Percentiles rank a stretch among this genome's conserved stretches.
phyloP scores from a whole-genome alignment of 148 eudicot genomes.

The Agrostemma githago region DNA sequence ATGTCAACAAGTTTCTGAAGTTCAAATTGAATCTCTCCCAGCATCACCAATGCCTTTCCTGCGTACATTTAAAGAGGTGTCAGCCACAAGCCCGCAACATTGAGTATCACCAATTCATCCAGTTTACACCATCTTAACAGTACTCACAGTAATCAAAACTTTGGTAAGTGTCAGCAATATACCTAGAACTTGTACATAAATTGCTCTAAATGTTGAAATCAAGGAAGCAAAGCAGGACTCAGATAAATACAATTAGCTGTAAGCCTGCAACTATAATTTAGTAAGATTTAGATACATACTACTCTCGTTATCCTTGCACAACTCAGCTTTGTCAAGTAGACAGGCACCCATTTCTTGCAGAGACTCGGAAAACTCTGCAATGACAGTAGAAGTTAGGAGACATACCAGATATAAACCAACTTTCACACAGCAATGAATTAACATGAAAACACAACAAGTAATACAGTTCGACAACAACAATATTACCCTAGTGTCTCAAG shows the following conservation, averaged over 20 bases:
- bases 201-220: not conserved
- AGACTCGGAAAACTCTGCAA: constrained; percentile 94
- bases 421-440: no score
- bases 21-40: constrained; percentile 74
- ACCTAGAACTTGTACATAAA: not conserved
- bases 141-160: not conserved
- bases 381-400: constrained; percentile 20
- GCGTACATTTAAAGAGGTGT: constrained; percentile 27
- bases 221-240: constrained; percentile 4
- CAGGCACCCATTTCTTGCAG: constrained; percentile 79
- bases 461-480: no score
- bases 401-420: not conserved
- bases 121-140: not conserved
- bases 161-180: not conserved
- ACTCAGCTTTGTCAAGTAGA: constrained; percentile 65
- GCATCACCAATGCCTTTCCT: constrained; percentile 64
- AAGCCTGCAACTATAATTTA: not conserved
- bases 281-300: constrained; percentile 42
- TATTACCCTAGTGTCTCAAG: no score
- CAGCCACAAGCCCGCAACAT: constrained; percentile 1
- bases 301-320: constrained; percentile 61
- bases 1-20: constrained; percentile 81
- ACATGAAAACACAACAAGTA: no score
- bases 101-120: not conserved
- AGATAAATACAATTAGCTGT: not conserved